These are phyloP conservation scores for Haematococcus lacustris DNA, from an alignment of 139 green algal species.

Conservation along the genomic window DNA sequence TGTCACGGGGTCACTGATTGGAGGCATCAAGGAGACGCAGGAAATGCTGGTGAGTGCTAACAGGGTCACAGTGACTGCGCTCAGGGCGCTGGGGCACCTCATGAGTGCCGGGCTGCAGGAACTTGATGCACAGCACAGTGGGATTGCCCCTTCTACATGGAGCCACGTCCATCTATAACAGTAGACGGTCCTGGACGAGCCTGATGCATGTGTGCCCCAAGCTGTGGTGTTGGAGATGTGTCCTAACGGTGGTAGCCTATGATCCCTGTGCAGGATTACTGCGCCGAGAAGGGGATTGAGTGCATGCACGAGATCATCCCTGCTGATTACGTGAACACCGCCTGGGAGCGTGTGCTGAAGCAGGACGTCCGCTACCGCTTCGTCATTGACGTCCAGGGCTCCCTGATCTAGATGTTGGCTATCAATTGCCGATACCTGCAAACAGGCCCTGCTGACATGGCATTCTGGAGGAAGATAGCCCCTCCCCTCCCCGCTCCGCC, in stretches of 20 bases:
- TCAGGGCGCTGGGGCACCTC: background rate
- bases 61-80: background rate
- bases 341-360: constrained; percentile 52
- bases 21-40: constrained; percentile 65
- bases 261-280: constrained; percentile 60
- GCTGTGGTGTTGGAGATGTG: no score
- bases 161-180: background rate
- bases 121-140: background rate
- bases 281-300: constrained; percentile 51
- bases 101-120: no score
- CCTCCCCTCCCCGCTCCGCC: no score
- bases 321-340: constrained; percentile 54
- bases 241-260: no score
- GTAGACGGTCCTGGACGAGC: background rate
- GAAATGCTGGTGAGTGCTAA: constrained; percentile 45
- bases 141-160: background rate
- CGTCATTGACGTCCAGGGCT: constrained; percentile 53
- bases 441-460: no score
- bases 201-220: background rate
- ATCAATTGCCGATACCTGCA: background rate
- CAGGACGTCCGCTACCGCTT: constrained; percentile 64
- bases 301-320: constrained; percentile 33
- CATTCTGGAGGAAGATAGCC: no score
- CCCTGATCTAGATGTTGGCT: no score
- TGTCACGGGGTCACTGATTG: constrained; percentile 50